phyloP scores from a whole-genome alignment of 768 basidiomycete species.

The Suillus plorans region DNA sequence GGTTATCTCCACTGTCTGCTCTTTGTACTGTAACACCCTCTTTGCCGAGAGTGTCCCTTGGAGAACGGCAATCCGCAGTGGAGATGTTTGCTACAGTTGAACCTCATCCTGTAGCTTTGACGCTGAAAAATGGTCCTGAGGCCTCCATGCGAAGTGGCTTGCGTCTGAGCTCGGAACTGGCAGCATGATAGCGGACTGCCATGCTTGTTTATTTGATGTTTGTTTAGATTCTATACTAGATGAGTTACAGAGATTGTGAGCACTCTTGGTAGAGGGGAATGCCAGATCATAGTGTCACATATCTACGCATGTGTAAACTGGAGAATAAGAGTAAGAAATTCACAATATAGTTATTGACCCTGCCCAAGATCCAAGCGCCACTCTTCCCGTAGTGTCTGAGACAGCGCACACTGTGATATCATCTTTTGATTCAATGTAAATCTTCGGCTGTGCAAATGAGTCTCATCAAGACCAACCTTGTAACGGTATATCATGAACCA shows the following conservation, averaged over 20 bases:
- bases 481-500: slow-evolving; percentile 19
- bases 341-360: slow-evolving; percentile 30
- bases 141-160: background rate
- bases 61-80: background rate
- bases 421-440: slow-evolving; percentile 26
- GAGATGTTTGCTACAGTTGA: background rate
- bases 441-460: background rate
- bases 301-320: background rate
- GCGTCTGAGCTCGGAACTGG: background rate
- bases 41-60: slow-evolving; percentile 9
- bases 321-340: slow-evolving; percentile 7
- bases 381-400: slow-evolving; percentile 43
- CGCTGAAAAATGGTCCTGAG: background rate
- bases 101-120: background rate
- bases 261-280: background rate
- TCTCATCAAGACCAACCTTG: slow-evolving; percentile 22
- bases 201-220: background rate
- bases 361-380: slow-evolving; percentile 41
- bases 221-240: background rate
- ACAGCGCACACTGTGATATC: slow-evolving; percentile 48
- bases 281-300: background rate
- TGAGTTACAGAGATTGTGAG: background rate
- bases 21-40: slow-evolving; percentile 21
- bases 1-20: slow-evolving; percentile 11
- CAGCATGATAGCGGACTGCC: background rate